Base-by-base conservation (phyloP, 2,329 filamentous ascomycete genomes). In the Eutypa lata region DNA sequence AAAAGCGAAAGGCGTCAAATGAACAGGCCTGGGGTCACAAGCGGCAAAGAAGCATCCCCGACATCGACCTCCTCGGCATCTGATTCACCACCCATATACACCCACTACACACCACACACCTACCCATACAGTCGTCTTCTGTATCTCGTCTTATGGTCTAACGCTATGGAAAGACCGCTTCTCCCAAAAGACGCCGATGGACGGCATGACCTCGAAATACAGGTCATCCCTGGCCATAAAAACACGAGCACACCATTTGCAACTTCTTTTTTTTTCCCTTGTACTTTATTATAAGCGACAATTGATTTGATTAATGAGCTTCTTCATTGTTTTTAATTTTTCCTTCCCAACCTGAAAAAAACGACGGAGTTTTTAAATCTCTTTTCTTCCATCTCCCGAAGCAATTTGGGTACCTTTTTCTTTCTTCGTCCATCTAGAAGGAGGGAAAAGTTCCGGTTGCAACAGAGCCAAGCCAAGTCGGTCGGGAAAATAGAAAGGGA, bases 21-120 rank as follows among this genome's bases (percentile, higher is more conserved):
- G 76, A 79, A 44, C 66, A 67, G 16, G 61, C 62, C 28, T 60
- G 67, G 18, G 66, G 68, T 40, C 81, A 84, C 67, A 84, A 84
- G 69, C 74, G 78, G 47, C 80, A 83, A 58, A 72, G 81, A 64
- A 84, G 81, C 68, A 79, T 84, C 56, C 80, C 81, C 21, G 81
- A 84, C 58, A 76, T 83, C 49, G 76, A 77, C 57, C 63, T 73
- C 46, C 67, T 81, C 57, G 72, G 67, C 47, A 70, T 80, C 53
- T 80, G 66, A 73, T 43, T 7, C 35, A n/a, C 28, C 38, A n/a
- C 21, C 33, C 48, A 24, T 44, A n/a, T n/a, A n/a, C n/a, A n/a
- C n/a, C n/a, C n/a, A n/a, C 31, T 46, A 47, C 40, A 48, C 44
- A 4, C 26, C 18, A 16, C n/a, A n/a, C n/a, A n/a, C 10, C n/a